phyloP scores from a whole-genome alignment of 305 asterid species.

The Fraxinus floribunda region DNA sequence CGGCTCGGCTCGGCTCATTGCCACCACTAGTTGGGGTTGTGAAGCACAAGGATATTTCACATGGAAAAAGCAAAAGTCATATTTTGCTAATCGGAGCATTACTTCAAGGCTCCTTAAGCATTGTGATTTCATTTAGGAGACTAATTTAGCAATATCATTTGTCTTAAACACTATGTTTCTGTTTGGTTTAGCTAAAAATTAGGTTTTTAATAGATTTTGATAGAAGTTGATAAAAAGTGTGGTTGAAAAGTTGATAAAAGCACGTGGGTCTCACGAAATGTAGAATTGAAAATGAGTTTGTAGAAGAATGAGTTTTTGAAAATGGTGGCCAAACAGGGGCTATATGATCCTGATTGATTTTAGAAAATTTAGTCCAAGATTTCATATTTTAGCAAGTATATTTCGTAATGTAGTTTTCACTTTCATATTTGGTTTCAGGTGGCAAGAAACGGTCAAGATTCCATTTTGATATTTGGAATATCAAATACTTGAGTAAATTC shows the following conservation, averaged over 20 bases:
- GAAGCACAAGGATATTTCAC: neutral
- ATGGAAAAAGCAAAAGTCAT: neutral
- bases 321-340: neutral
- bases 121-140: neutral
- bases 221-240: neutral
- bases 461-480: constrained; percentile 87
- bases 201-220: neutral
- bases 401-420: neutral
- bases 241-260: neutral
- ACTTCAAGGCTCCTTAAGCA: constrained; percentile 13
- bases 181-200: neutral
- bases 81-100: neutral
- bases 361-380: neutral
- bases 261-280: neutral
- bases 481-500: constrained; percentile 89
- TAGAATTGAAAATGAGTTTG: neutral
- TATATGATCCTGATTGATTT: neutral
- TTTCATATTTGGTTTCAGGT: constrained; percentile 46
- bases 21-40: neutral
- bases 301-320: neutral
- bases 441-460: constrained; percentile 83
- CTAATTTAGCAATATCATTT: neutral
- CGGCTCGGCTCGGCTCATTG: no score
- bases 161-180: neutral
- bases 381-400: neutral